Evolutionary conservation across 495 filamentous ascomycete genomes (phyloP).

Genomic region (Penicillium mononematosum): DNA sequence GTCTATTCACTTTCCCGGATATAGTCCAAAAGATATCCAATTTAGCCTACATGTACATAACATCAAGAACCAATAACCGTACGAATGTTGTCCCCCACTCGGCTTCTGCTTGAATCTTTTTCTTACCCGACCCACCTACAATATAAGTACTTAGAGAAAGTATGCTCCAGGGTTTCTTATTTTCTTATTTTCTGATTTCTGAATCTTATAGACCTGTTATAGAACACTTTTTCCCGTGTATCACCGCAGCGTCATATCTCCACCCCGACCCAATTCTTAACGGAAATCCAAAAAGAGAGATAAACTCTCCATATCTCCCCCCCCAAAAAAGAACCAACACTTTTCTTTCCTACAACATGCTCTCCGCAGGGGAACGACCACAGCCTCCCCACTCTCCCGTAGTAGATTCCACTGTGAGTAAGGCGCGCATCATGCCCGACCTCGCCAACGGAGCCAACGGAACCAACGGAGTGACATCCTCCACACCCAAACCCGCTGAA

Average conservation of each 20-base stretch:
- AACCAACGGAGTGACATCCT: constrained; percentile 13
- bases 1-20: too few species aligned
- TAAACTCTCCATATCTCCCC: not conserved
- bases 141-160: constrained; percentile 17
- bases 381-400: constrained; percentile 29
- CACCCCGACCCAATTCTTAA: constrained; percentile 16
- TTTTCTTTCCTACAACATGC: constrained; percentile 37
- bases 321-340: constrained; percentile 3
- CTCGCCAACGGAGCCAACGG: constrained; percentile 18
- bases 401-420: constrained; percentile 27
- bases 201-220: not conserved
- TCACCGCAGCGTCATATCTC: constrained; percentile 21
- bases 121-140: constrained; percentile 33
- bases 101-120: constrained; percentile 27
- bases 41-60: too few species aligned
- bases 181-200: not conserved
- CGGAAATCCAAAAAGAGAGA: constrained; percentile 7
- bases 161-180: not conserved
- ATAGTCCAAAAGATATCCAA: too few species aligned
- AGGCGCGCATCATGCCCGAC: constrained; percentile 24
- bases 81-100: constrained; percentile 22
- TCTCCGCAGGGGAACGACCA: constrained; percentile 44
- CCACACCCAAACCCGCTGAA: constrained; percentile 20
- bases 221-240: constrained; percentile 12
- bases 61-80: constrained; percentile 15